phyloP scores from a whole-genome alignment of 78 protist genomes.

The Emiliania huxleyi region DNA sequence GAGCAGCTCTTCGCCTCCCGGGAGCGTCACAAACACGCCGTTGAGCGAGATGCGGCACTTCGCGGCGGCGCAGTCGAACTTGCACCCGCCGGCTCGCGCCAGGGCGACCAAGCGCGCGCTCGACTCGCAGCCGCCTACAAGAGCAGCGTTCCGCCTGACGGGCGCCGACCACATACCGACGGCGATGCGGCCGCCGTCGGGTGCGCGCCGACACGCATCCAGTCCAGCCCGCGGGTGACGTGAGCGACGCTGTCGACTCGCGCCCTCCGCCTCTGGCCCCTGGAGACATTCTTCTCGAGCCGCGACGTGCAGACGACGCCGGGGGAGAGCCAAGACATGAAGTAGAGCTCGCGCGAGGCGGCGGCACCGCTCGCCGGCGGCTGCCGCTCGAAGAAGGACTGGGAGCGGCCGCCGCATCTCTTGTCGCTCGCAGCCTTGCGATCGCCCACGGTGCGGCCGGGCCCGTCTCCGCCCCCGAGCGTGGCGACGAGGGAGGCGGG shows the following conservation, averaged over 20 bases:
- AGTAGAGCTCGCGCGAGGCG: too few relatives aligned
- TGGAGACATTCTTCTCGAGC: too few relatives aligned
- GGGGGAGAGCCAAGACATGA: too few relatives aligned
- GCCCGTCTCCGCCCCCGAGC: too few relatives aligned
- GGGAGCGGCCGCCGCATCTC: neutral
- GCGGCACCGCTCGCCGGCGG: neutral
- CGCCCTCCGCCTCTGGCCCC: neutral
- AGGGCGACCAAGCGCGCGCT: too few relatives aligned
- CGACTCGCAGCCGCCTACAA: too few relatives aligned
- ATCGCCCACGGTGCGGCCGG: too few relatives aligned
- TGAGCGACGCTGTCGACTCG: neutral
- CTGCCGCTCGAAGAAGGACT: neutral
- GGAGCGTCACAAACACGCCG: neutral
- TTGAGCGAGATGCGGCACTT: neutral
- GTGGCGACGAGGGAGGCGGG: neutral
- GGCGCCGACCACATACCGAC: too few relatives aligned
- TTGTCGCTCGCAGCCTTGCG: neutral
- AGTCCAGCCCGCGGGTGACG: neutral
- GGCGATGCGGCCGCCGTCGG: neutral
- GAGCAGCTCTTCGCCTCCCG: neutral
- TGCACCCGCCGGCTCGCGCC: too few relatives aligned
- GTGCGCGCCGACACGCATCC: neutral
- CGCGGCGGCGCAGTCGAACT: neutral
- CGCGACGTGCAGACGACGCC: too few relatives aligned
- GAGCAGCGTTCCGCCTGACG: too few relatives aligned